Base-by-base conservation (phyloP, 306 rosid genomes). In the Rosa multiflora region DNA sequence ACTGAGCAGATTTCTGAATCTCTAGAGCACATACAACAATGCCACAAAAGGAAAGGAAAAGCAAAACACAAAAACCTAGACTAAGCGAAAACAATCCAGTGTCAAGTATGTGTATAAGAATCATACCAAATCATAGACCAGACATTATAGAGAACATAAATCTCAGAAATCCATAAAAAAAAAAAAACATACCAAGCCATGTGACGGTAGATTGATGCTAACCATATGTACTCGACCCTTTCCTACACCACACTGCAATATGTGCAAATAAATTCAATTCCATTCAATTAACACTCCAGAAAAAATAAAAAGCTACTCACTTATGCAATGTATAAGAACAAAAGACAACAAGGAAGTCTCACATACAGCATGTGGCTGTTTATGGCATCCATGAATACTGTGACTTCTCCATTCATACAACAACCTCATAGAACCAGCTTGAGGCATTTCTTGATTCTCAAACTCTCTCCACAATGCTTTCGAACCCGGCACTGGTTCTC, bases 111-210 rank as follows among this genome's bases (percentile, higher is more conserved):
- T 48, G 52, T 3, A 11, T 11, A 78, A n/a, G 42, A 21, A 37
- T 15, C 8, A 23, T 35, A 9, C 14, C 37, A 52, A 2, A 21
- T 32, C 18, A 64, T 18, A 48, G 26, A 76, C 74, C 48, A 17
- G 8, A 2, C 4, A 44, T 23, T 10, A 4, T 61, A 75, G 29
- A 40, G 37, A 61, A 4, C 13, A 75, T 23, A 6, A 6, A 61
- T 9, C 47, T 42, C 49, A 48, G 20, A 63, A 53, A 47, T 10
- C 55, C 73, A 67, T 44, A 71, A 74, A 82, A 26, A 26, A 26
- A n/a, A n/a, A 23, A 26, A 78, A 10, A 56, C 94, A 85, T 92
- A 95, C 98, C 98, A 91, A 82, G 81, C 80, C 79, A 70, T 84
- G 79, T 3, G 91, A 87, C 39, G 91, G 83, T 79, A 89, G 87